Base-by-base conservation (phyloP, 1,139 yeast genomes). In the Meyerozyma carpophila region DNA sequence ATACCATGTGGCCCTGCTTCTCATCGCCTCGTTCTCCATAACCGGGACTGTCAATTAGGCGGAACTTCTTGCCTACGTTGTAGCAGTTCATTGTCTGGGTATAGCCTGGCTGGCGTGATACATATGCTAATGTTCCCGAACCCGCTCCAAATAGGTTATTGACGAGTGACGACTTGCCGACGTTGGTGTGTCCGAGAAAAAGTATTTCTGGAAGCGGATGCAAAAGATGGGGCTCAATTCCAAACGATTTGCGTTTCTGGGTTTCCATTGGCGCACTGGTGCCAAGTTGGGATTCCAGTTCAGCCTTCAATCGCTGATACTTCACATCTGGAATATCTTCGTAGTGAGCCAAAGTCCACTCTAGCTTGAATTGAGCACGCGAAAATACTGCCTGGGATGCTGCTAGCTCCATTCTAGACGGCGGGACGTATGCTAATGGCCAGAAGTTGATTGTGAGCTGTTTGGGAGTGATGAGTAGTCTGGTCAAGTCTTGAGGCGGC, bases 41-140 rank as follows among this genome's bases (percentile, higher is more conserved):
- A 0, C 97, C 97, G 0, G 97, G 96, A 32, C 89, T 79, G 58
- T 89, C 97, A 2, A 89, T 76, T 7, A 89, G 56, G 46, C 89
- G 66, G 40, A 89, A 68, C 47, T 74, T 69, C 40, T 79, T 76
- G 1, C 84, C 84, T 16, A 88, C 64, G 45, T 81, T 84, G 62
- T 74, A 89, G 50, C 88, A 82, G 55, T 85, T 86, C 56, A 89
- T 63, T 4, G 93, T 82, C 53, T 83, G 81, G 1, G 97, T 89
- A 55, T 68, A 86, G 1, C 95, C 95, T 0, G 90, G 89, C 43
- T 70, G 68, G 43, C 66, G 72, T 4, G 84, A 82, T 3, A 78
- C 79, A 51, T 61, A 75, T 3, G 87, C 88, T 50, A 71, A 66
- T 10, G 11, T 24, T 10, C 39, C 39, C 1, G 34, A 40, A 13